phyloP scores from a whole-genome alignment of 495 filamentous ascomycete genomes.

The Hypoxylon intermedium region DNA sequence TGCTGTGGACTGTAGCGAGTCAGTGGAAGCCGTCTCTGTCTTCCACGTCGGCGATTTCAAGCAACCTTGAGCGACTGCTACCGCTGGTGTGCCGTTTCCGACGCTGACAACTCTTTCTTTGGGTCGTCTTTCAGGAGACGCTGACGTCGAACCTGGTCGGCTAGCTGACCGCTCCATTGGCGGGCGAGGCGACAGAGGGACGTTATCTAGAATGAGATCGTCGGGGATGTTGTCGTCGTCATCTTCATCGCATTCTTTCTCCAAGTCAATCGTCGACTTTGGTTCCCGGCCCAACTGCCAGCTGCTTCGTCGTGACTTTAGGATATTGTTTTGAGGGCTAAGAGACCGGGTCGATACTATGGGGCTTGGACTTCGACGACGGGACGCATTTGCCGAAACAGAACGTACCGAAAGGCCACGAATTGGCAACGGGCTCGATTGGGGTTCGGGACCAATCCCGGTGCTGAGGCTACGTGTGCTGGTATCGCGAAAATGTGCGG shows the following conservation, averaged over 20 bases:
- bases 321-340: slow-evolving; percentile 52
- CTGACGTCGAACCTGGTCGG: slow-evolving; percentile 56
- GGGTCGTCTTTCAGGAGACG: slow-evolving; percentile 63
- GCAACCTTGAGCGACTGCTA: slow-evolving; percentile 56
- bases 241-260: slow-evolving; percentile 87
- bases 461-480: slow-evolving; percentile 37
- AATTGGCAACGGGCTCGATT: slow-evolving; percentile 41
- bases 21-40: slow-evolving; percentile 40
- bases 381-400: slow-evolving; percentile 32
- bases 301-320: slow-evolving; percentile 62
- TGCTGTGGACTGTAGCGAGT: slow-evolving; percentile 31
- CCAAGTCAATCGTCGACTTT: slow-evolving; percentile 80
- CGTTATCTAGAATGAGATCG: slow-evolving; percentile 89
- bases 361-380: slow-evolving; percentile 51
- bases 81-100: slow-evolving; percentile 61
- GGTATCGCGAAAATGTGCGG: slow-evolving; percentile 37
- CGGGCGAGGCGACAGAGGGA: slow-evolving; percentile 90
- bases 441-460: slow-evolving; percentile 40
- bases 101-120: slow-evolving; percentile 59
- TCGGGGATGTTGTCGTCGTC: slow-evolving; percentile 88
- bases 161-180: slow-evolving; percentile 66
- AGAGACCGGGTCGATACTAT: slow-evolving; percentile 44
- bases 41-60: slow-evolving; percentile 58
- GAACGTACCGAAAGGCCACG: slow-evolving; percentile 48
- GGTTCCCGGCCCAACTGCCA: slow-evolving; percentile 74